Evolutionary conservation across 257 asterid species (phyloP), one percentile per base, ranked within the genome.

Genomic region (Solanum pinnatisectum): DNA sequence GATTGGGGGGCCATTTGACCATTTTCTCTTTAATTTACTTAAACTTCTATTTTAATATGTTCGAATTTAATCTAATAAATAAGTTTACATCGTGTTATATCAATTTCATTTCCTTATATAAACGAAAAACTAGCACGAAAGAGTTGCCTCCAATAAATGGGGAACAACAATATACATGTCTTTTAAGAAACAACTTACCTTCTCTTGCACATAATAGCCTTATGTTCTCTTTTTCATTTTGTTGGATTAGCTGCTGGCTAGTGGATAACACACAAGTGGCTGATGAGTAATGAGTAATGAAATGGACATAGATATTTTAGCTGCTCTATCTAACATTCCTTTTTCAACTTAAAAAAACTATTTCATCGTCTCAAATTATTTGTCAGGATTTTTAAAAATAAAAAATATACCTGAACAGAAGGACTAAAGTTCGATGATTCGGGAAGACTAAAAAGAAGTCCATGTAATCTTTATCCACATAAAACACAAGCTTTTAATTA

Each of bases 261-360:
- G 15, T 16, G 79, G 84, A 42, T 5, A 18, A 46, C 68, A 10
- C 30, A 30, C 70, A 25, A 81, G 70, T 81, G 70, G 86, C 44
- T 30, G 85, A 81, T 46, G 42, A 82, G 70, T 81, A 81, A 81
- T 81, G 42, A 81, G 70, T 81, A 82, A 30, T 82, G 70, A 82
- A 16, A 10, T 82, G 32, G 86, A 49, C 40, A 79, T 9, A 2
- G 86, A 49, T 82, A 82, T 49, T 49, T 82, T 37, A 49, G 32
- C 20, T 44, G 27, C 39, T 56, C 27, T 14, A 78, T 2, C 39
- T 8, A 44, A 44, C 27, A 4, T 6, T 25, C 15, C 37, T 25
- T 78, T 30, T n/a, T 14, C 60, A 59, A 18, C 20, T 37, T 23
- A 13, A 32, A 46, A 71, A 15, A 63, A 23, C 2, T 0, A 2